Evolutionary conservation across 2,329 filamentous ascomycete species (phyloP).

Genomic region (Aspergillus sergii): DNA sequence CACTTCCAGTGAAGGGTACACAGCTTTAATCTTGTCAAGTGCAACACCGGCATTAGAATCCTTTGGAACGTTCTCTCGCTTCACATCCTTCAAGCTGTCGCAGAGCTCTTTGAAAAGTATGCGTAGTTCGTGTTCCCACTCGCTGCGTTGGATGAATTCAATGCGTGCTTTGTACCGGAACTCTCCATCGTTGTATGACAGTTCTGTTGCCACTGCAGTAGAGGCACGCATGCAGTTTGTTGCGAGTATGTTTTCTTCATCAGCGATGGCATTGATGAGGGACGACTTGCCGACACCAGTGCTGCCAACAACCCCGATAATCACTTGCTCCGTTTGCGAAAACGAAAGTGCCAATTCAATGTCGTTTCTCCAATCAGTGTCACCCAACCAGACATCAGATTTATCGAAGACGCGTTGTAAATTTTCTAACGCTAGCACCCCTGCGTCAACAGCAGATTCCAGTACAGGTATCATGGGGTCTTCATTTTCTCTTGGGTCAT

Average conservation of each 20-base stretch:
- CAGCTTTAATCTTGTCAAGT: conserved; percentile 45
- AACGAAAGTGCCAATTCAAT: background rate
- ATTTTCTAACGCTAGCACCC: background rate
- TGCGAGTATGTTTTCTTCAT: conserved; percentile 60
- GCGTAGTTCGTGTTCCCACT: conserved; percentile 58
- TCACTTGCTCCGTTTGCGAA: conserved; percentile 22
- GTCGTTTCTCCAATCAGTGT: conserved; percentile 4
- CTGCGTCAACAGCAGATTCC: conserved; percentile 23
- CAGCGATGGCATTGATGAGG: conserved; percentile 64
- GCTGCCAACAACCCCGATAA: conserved; percentile 63
- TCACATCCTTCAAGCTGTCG: conserved; percentile 42
- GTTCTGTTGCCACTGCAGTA: conserved; percentile 63
- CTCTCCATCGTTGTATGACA: conserved; percentile 56
- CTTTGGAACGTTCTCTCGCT: conserved; percentile 41
- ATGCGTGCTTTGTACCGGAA: conserved; percentile 58
- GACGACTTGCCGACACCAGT: conserved; percentile 66
- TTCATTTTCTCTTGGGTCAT: conserved; percentile 20
- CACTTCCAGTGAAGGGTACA: conserved; percentile 42
- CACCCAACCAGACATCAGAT: background rate
- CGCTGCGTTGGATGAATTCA: conserved; percentile 56
- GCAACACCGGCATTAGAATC: conserved; percentile 49
- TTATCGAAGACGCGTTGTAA: background rate
- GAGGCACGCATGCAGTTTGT: conserved; percentile 65
- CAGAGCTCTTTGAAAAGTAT: conserved; percentile 54
- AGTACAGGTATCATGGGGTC: conserved; percentile 43